Base-by-base conservation (phyloP, 176 grass and related monocot species). In the Coix lacrymajobi region DNA sequence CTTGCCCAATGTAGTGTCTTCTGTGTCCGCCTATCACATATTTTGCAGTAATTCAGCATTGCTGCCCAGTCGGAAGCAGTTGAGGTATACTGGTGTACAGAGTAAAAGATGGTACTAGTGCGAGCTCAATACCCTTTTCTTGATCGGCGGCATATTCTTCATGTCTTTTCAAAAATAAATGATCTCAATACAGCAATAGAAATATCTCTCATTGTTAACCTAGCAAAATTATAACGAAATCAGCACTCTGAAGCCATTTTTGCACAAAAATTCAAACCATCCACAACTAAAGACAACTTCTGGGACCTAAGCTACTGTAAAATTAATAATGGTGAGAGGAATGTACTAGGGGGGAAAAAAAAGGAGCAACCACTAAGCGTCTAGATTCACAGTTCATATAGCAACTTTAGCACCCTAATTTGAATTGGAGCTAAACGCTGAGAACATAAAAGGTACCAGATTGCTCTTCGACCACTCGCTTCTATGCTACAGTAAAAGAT, bases 191-290 rank as follows among this genome's bases (percentile, higher is more conserved):
- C 89, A 73, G 89, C 75, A 73, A 91, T 58, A 1, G 89, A 91
- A 67, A 87, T 61, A 49, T 87, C 89, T 66, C 85, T 84, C n/a
- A 77, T 91, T 91, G 63, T 91, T 79, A 84, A 91, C 81, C 89
- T 91, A 78, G 28, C 24, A 31, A 79, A n/a, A 51, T 16, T 60
- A 69, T 36, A 75, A 16, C 15, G 34, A 16, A 40, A 76, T 39
- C n/a, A 4, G 30, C 41, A 40, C 33, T 31, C 24, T 40, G 19
- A 62, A 52, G 25, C 5, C 14, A 26, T 14, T 29, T 80, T 41
- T 38, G 9, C 12, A 41, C 0, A 3, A 62, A 67, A 41, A 25
- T 25, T 40, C 24, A 33, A 39, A 73, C 16, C 43, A 15, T 26
- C 13, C 54, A 24, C 38, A 70, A 7, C 16, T n/a, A 15, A 28